These are phyloP conservation scores for Colletotrichum eleusines DNA, from an alignment of 2,329 filamentous ascomycete genomes.

Conservation along the genomic window DNA sequence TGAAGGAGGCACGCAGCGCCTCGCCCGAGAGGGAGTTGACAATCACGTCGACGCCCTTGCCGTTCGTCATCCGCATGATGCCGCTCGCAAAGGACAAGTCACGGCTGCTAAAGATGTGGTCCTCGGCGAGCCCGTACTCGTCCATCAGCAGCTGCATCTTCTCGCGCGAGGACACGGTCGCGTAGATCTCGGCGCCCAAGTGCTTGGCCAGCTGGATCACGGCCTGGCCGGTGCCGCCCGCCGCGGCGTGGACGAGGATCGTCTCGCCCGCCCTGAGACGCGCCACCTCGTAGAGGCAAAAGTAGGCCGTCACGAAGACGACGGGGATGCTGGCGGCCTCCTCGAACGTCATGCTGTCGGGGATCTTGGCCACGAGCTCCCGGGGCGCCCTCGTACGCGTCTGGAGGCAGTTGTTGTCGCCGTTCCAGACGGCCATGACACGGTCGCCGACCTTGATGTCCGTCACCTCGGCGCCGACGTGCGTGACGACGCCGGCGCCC, in stretches of 20 bases:
- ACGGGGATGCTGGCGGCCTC: slow-evolving; percentile 47
- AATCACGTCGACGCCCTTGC: slow-evolving; percentile 50
- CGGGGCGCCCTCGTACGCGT: background rate
- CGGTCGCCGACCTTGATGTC: slow-evolving; percentile 50
- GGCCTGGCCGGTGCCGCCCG: slow-evolving; percentile 54
- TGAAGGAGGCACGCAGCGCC: slow-evolving; percentile 48
- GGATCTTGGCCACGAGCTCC: slow-evolving; percentile 42
- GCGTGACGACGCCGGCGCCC: slow-evolving; percentile 42
- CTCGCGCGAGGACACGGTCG: slow-evolving; percentile 51
- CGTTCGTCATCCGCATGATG: slow-evolving; percentile 45
- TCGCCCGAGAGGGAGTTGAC: slow-evolving; percentile 50
- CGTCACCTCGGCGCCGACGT: slow-evolving; percentile 42
- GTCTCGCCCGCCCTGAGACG: slow-evolving; percentile 52
- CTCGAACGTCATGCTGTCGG: slow-evolving; percentile 45
- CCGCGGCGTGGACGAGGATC: slow-evolving; percentile 55
- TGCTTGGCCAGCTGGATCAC: slow-evolving; percentile 54
- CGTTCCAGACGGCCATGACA: slow-evolving; percentile 42
- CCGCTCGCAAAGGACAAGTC: slow-evolving; percentile 47
- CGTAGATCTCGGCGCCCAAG: slow-evolving; percentile 56
- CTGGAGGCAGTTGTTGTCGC: background rate
- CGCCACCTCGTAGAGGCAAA: slow-evolving; percentile 29
- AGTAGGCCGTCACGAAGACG: slow-evolving; percentile 47
- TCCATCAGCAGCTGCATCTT: slow-evolving; percentile 48
- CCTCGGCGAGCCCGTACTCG: slow-evolving; percentile 47
- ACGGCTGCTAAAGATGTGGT: slow-evolving; percentile 52